A percentile compares a stretch with the other conserved stretches of the same genome.
Conservation (phyloP, 208 protist species). For the Leishmania braziliensis region DNA sequence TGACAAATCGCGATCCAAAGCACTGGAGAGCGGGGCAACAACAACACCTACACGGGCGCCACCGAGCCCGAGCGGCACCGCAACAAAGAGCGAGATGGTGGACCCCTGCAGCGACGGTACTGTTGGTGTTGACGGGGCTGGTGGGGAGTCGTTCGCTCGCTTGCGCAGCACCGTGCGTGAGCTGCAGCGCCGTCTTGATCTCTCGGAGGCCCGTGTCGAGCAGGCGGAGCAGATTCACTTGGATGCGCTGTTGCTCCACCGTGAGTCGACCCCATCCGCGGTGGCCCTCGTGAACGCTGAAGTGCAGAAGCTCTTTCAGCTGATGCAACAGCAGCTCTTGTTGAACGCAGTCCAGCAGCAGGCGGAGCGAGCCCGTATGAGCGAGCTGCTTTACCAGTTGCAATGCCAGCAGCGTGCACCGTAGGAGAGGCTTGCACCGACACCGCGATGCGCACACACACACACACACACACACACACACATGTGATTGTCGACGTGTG, state of each 20-base stretch:
- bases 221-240: constrained; percentile 25
- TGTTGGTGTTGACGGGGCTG: neutral
- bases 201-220: constrained; percentile 11
- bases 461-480: neutral
- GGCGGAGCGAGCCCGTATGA: constrained; percentile 55
- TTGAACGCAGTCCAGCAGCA: constrained; percentile 50
- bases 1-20: neutral
- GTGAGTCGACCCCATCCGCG: neutral
- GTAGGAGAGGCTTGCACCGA: neutral
- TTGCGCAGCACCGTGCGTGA: constrained; percentile 19
- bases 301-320: constrained; percentile 47
- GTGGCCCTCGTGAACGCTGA: constrained; percentile 42
- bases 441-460: neutral
- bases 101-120: neutral
- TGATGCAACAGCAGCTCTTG: constrained; percentile 56
- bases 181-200: constrained; percentile 24
- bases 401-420: constrained; percentile 8
- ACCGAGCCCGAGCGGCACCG: neutral
- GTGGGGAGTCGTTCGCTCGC: neutral
- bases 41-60: neutral
- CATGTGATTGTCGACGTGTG: neutral
- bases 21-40: neutral
- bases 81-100: neutral
- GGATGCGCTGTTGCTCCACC: constrained; percentile 19
- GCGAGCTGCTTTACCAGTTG: constrained; percentile 45